These are phyloP conservation scores for Suillus brevipes DNA, from an alignment of 768 basidiomycete genomes.

Conservation along the genomic window DNA sequence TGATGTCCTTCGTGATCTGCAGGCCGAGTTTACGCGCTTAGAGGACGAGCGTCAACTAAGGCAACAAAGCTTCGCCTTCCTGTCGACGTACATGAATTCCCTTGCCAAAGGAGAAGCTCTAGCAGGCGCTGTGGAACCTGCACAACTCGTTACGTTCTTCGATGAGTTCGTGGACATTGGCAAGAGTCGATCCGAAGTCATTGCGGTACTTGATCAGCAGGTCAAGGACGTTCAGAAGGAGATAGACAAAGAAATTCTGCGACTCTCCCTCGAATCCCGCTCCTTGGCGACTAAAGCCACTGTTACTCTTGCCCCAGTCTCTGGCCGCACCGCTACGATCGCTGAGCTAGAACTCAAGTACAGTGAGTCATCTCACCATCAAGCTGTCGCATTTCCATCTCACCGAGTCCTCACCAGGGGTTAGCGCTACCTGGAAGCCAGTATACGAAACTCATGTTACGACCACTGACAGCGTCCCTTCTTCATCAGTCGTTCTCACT, in stretches of 20 bases:
- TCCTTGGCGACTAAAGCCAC: constrained; percentile 13
- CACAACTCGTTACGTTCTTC: constrained; percentile 21
- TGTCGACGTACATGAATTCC: constrained; percentile 29
- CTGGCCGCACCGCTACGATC: constrained; percentile 7
- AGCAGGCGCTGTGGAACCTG: constrained; percentile 9
- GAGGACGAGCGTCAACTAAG: constrained; percentile 21
- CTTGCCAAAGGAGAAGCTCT: constrained; percentile 24
- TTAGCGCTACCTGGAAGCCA: constrained; percentile 22
- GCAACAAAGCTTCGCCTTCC: constrained; percentile 22
- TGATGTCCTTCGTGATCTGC: constrained; percentile 11
- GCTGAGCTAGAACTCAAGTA: constrained; percentile 22
- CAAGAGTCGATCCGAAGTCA: constrained; percentile 13
- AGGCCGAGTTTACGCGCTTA: constrained; percentile 14
- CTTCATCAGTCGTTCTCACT: constrained; percentile 20
- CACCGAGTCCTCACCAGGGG: constrained; percentile 9
- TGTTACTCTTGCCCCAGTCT: constrained; percentile 11
- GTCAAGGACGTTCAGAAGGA: constrained; percentile 9
- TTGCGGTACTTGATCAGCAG: constrained; percentile 20
- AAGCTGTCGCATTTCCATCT: neutral
- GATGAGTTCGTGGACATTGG: constrained; percentile 27
- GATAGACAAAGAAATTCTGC: constrained; percentile 17
- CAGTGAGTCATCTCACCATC: constrained; percentile 8
- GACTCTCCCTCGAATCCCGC: neutral
- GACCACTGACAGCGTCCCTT: constrained; percentile 15
- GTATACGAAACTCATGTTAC: constrained; percentile 20